Evolutionary conservation across 208 protist genomes (phyloP).

Genomic region (Leptomonas pyrrhocoris): DNA sequence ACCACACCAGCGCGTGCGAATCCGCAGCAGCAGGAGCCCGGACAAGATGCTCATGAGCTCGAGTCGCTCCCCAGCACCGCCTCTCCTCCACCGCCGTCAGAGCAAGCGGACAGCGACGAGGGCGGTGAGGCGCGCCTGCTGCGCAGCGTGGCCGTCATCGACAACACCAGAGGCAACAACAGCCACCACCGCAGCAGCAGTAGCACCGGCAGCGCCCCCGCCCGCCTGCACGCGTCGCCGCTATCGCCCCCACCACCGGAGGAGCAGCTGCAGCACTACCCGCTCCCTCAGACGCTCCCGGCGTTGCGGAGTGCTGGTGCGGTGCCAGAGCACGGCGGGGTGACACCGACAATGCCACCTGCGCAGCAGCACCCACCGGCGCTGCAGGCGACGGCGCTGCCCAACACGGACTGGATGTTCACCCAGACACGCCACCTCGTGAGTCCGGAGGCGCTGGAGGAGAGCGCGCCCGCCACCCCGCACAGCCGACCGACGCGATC

Average conservation of each 20-base stretch:
- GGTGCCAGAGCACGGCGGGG: too few relatives aligned
- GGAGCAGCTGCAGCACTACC: too few relatives aligned
- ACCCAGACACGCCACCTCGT: constrained; percentile 16
- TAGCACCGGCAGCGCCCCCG: background rate
- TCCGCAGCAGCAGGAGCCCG: too few relatives aligned
- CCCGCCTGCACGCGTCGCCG: background rate
- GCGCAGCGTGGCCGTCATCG: background rate
- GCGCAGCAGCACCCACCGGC: too few relatives aligned
- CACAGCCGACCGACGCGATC: background rate
- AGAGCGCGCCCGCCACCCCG: constrained; percentile 8
- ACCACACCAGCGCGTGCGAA: background rate
- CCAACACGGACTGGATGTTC: constrained; percentile 18
- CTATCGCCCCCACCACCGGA: background rate
- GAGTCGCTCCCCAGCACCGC: background rate
- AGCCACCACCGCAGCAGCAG: background rate
- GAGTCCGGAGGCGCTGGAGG: constrained; percentile 15
- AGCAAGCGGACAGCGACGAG: background rate
- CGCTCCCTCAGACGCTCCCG: too few relatives aligned
- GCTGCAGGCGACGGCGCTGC: background rate
- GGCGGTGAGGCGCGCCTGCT: background rate
- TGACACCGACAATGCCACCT: too few relatives aligned
- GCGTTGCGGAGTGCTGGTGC: too few relatives aligned
- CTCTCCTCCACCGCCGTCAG: background rate
- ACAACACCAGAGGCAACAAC: background rate
- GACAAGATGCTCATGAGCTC: constrained; percentile 10